Base-by-base conservation (phyloP, 371 early-diverging fungal genomes). In the Mortierella sp. region DNA sequence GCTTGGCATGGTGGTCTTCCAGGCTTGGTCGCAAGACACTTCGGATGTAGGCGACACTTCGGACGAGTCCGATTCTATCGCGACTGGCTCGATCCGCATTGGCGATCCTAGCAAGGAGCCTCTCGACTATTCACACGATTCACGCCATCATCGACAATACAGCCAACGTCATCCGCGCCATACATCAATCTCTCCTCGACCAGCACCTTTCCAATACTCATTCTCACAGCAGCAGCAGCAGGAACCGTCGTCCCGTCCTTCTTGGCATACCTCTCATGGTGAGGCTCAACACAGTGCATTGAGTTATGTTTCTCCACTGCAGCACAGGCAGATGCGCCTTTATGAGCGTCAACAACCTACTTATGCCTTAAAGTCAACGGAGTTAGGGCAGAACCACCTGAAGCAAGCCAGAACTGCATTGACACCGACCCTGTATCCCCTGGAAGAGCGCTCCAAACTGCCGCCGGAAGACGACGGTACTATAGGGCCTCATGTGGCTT, bases 11-110 rank as follows among this genome's bases (percentile, higher is more conserved):
- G 61, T 69, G 0, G 76, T 75, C 61, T 69, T 75, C 30, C 76
- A 75, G 27, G 62, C 76, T 1, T 75, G 76, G 76, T 54, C 46
- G 11, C 76, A 75, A 19, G 76, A 75, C 34, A 75, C 76, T 19
- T 75, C 76, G 0, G 65, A 75, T 39, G 61, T 75, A 7, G 65
- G 47, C 9, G 68, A 75, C 6, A 60, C 61, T n/a, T 75, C 76
- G 28, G 76, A 75, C 6, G 68, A 64, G 24, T 60, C 69, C 4
- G 69, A 69, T 23, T 69, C 66, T 4, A 37, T 31, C 11, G 60
- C 76, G n/a, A 56, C 53, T 11, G 52, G 26, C 23, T 75, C 76
- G 9, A 50, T 52, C 28, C 27, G 51, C 9, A 51, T 27, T 12
- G 28, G 23, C 24, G 11, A 46, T 7, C 49, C 43, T 12, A 42